These are phyloP conservation scores for Cardiospermum halicacabum DNA, from an alignment of 345 rosid species.

Conservation along the genomic window DNA sequence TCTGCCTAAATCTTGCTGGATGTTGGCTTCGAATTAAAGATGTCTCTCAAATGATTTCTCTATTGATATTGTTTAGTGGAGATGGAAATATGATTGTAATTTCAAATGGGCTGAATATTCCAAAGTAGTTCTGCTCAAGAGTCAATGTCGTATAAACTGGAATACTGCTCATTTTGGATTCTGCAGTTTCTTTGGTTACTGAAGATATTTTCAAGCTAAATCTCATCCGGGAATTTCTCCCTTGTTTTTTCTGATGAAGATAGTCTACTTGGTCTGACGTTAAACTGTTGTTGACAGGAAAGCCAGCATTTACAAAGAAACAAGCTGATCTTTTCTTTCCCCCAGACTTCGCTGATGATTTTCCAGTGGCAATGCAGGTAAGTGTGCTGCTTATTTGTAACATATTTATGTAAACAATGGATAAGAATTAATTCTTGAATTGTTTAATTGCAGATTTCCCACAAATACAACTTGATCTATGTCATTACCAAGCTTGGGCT, in stretches of 20 bases:
- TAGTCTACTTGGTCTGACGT: constrained; percentile 6
- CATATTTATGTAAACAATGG: neutral
- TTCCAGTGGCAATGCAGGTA: constrained; percentile 99
- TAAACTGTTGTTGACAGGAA: constrained; percentile 47
- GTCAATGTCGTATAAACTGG: neutral
- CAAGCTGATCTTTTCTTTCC: constrained; percentile 99
- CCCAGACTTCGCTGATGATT: constrained; percentile 98
- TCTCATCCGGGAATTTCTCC: neutral
- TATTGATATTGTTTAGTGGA: neutral
- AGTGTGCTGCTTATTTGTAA: constrained; percentile 11
- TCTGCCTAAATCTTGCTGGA: neutral
- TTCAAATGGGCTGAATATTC: neutral
- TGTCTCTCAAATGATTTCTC: neutral
- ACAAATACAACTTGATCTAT: constrained; percentile 85
- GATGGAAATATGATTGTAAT: neutral
- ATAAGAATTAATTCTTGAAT: constrained; percentile 5
- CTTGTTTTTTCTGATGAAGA: neutral
- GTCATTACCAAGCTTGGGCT: constrained; percentile 97
- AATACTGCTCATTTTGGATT: neutral
- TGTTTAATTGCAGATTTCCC: constrained; percentile 69
- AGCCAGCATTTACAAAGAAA: constrained; percentile 87
- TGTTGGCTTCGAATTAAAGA: neutral
- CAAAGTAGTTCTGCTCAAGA: neutral
- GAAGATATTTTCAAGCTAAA: neutral
- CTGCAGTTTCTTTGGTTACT: neutral